Conservation (phyloP, 768 basidiomycete genomes). For the Tubosaeta brunneosetosa region DNA sequence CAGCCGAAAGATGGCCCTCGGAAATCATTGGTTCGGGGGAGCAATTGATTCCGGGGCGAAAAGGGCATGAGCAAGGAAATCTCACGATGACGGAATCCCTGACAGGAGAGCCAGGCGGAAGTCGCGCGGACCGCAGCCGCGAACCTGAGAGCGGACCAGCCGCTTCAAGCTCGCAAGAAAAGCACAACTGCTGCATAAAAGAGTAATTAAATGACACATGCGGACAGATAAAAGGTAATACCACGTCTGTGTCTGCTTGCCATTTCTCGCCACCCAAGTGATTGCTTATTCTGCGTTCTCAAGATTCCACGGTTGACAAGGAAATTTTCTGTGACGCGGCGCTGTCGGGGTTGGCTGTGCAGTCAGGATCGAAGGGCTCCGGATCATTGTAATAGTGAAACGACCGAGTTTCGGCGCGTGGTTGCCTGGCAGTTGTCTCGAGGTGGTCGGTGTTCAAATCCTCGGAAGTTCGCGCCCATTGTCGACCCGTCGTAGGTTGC, state of each 20-base stretch:
- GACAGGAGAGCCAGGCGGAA: slow-evolving; percentile 15
- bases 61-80: slow-evolving; percentile 1
- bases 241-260: slow-evolving; percentile 1
- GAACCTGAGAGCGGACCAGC: slow-evolving; percentile 9
- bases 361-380: neutral
- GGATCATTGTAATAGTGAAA: neutral
- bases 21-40: slow-evolving; percentile 6
- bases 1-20: slow-evolving; percentile 17
- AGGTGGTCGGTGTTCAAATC: neutral
- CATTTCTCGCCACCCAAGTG: neutral
- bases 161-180: slow-evolving; percentile 2
- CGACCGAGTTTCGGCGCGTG: neutral
- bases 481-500: neutral
- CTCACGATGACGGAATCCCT: slow-evolving; percentile 18
- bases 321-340: neutral
- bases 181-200: slow-evolving; percentile 3
- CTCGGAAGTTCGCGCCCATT: neutral
- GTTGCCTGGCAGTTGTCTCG: neutral
- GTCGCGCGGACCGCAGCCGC: slow-evolving; percentile 14
- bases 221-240: neutral
- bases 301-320: neutral
- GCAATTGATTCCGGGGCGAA: slow-evolving; percentile 20
- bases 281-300: slow-evolving; percentile 2
- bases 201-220: neutral
- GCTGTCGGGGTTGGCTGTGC: slow-evolving; percentile 1